Conservation (phyloP, 768 basidiomycete genomes). For the Erythrobasidium yunnanense region DNA sequence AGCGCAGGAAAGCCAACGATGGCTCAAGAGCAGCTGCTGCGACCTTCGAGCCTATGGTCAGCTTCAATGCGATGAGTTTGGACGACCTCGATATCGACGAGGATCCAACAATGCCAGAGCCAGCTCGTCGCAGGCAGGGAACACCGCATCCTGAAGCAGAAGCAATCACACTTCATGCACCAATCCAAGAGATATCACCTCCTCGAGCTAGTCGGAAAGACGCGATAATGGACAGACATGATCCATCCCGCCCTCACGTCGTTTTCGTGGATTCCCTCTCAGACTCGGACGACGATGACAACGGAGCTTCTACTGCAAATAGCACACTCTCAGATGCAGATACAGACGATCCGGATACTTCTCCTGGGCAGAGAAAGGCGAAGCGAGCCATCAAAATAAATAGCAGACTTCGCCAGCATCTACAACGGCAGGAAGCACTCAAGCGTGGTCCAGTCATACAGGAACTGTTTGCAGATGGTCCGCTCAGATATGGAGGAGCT, state of each 20-base stretch:
- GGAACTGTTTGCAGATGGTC: background rate
- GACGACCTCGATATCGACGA: too few species aligned
- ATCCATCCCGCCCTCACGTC: slow-evolving; percentile 11
- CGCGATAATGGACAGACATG: background rate
- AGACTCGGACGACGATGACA: slow-evolving; percentile 1
- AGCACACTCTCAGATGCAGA: background rate
- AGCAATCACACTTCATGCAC: too few species aligned
- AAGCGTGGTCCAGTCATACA: background rate
- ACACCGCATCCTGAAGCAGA: too few species aligned
- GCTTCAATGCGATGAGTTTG: too few species aligned
- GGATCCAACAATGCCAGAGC: too few species aligned
- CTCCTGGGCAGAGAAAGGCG: background rate
- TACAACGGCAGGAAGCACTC: background rate
- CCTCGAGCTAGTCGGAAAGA: too few species aligned
- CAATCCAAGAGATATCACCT: too few species aligned
- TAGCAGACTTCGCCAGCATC: slow-evolving; percentile 5
- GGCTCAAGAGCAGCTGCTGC: too few species aligned
- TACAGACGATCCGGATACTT: background rate
- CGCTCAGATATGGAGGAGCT: background rate
- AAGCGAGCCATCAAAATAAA: background rate
- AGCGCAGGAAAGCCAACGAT: too few species aligned
- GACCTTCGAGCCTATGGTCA: too few species aligned
- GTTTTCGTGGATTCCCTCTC: slow-evolving; percentile 13
- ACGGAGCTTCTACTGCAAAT: background rate
- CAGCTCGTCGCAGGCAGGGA: too few species aligned